phyloP scores from a whole-genome alignment of 2,329 filamentous ascomycete genomes.

The Fusarium albidum region DNA sequence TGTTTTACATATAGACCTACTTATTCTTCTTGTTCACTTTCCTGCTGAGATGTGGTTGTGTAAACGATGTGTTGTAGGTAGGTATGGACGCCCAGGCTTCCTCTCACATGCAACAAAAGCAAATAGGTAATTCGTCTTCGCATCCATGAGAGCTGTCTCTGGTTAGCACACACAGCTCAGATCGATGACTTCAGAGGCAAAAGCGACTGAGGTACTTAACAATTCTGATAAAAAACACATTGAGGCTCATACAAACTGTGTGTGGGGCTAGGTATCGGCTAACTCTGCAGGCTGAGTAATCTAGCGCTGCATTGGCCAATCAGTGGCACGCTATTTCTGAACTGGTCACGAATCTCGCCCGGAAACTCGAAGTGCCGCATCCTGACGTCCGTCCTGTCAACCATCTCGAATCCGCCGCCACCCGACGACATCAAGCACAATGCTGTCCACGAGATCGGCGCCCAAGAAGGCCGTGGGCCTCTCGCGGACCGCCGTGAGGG shows the following conservation, averaged over 20 bases:
- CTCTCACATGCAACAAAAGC: no score
- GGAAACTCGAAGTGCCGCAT: conserved; percentile 50
- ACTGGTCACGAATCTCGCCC: conserved; percentile 44
- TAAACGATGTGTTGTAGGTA: no score
- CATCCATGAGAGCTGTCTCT: conserved; percentile 10
- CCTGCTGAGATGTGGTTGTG: no score
- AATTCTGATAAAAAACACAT: conserved; percentile 30
- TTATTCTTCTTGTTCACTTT: no score
- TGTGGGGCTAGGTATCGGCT: conserved; percentile 37
- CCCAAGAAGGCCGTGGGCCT: conserved; percentile 49
- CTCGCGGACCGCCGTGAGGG: conserved; percentile 63
- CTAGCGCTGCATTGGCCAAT: conserved; percentile 51
- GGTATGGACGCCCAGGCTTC: no score
- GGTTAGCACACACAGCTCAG: conserved; percentile 15
- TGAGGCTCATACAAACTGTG: accelerated
- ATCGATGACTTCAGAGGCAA: conserved; percentile 40
- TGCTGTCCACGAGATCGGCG: conserved; percentile 56
- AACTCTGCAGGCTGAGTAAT: conserved; percentile 43
- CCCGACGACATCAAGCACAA: conserved; percentile 47
- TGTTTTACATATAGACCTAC: no score
- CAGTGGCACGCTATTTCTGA: conserved; percentile 48
- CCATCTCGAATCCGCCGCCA: conserved; percentile 42
- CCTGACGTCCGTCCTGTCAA: conserved; percentile 41
- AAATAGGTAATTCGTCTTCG: no score
- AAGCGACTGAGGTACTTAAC: conserved; percentile 22